phyloP scores from a whole-genome alignment of 768 basidiomycete genomes.

The Trametes elegans region DNA sequence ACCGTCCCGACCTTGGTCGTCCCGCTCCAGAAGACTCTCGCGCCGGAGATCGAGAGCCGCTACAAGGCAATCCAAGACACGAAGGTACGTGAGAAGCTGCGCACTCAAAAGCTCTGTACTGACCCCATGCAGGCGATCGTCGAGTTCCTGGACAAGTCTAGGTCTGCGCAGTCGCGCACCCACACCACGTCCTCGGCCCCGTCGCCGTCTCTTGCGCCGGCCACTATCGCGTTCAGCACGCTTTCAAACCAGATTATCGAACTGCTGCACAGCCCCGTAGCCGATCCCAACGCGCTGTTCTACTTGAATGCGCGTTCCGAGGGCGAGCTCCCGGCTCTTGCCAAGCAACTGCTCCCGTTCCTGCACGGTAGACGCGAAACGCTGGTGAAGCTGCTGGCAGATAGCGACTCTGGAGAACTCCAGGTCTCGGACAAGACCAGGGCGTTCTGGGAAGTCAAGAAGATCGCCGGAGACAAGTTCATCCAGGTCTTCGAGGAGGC shows the following conservation, averaged over 20 bases:
- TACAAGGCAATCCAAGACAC: constrained; percentile 80
- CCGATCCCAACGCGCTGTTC: constrained; percentile 59
- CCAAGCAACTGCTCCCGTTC: constrained; percentile 39
- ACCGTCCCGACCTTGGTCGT: constrained; percentile 84
- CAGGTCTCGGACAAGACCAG: constrained; percentile 62
- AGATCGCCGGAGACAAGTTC: constrained; percentile 41
- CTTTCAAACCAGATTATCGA: constrained; percentile 46
- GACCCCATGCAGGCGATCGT: constrained; percentile 54
- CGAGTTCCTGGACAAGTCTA: constrained; percentile 81
- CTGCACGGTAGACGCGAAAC: constrained; percentile 49
- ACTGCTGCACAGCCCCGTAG: constrained; percentile 60
- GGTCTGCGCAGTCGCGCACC: constrained; percentile 64
- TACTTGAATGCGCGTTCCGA: constrained; percentile 59
- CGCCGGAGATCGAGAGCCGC: constrained; percentile 67
- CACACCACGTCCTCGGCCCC: constrained; percentile 71
- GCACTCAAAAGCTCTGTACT: background rate
- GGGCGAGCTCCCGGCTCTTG: constrained; percentile 48
- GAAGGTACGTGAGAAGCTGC: constrained; percentile 42
- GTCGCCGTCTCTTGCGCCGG: constrained; percentile 74
- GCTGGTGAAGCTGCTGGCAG: constrained; percentile 43
- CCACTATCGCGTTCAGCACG: constrained; percentile 68
- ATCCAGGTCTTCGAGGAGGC: constrained; percentile 47
- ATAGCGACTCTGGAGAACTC: constrained; percentile 46
- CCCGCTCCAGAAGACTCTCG: constrained; percentile 73
- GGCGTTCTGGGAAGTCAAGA: constrained; percentile 59